phyloP scores from a whole-genome alignment of 129 eudicot genomes.

The Silybum marianum region DNA sequence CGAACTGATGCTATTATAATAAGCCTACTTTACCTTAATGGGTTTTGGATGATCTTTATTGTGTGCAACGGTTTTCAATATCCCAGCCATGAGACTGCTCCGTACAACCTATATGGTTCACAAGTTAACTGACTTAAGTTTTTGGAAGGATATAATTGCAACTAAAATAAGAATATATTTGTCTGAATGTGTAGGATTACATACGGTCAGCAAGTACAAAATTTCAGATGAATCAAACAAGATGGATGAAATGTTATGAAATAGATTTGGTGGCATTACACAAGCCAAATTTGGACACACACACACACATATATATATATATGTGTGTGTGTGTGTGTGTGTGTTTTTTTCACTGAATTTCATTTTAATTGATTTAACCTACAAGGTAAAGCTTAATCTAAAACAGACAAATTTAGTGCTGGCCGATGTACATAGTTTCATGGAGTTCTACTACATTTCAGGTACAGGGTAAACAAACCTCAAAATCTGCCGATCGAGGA shows the following conservation, averaged over 20 bases:
- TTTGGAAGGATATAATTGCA: neutral
- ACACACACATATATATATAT: too few relatives aligned
- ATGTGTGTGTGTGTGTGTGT: too few relatives aligned
- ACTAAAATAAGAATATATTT: slow-evolving; percentile 13
- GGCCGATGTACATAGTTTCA: neutral
- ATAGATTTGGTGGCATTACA: slow-evolving; percentile 3
- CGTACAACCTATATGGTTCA: slow-evolving; percentile 61
- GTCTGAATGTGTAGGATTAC: neutral
- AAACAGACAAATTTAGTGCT: neutral
- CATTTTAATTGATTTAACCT: too few relatives aligned
- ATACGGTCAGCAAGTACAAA: neutral
- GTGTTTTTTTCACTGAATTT: too few relatives aligned
- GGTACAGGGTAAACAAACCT: slow-evolving; percentile 46
- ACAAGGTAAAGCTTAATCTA: neutral
- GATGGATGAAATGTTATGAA: neutral
- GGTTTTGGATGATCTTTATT: slow-evolving; percentile 98
- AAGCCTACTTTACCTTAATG: slow-evolving; percentile 55
- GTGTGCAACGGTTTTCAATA: slow-evolving; percentile 79
- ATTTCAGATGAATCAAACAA: neutral
- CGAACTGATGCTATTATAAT: neutral
- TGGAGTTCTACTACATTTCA: neutral
- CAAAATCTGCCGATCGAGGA: slow-evolving; percentile 95
- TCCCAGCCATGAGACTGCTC: slow-evolving; percentile 89
- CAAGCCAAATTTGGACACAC: neutral
- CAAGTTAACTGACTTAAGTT: neutral